Base-by-base conservation (phyloP, 2,329 filamentous ascomycete genomes). In the Ophiocordyceps camponoti-leonardi region DNA sequence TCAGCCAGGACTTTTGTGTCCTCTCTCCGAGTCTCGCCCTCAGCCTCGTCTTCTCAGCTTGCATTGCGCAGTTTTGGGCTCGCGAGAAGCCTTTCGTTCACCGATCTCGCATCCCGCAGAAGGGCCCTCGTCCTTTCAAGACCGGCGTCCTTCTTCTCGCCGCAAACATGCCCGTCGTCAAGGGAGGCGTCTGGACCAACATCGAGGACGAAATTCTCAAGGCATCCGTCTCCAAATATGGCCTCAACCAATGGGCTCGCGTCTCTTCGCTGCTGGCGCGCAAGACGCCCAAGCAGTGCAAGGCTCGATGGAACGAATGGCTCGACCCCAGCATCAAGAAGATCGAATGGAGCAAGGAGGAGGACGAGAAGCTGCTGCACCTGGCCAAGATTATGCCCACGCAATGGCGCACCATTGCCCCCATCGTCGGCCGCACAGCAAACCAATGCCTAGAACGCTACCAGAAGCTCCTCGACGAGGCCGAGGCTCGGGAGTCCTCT, bases 231-330 rank as follows among this genome's bases (percentile, higher is more conserved):
- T 92, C 85, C 54, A 94, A 94, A 64, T 94, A 94, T 72, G 87
- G 87, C 44, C 74, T 94, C 49, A 92, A 94, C 60, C 92, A 98
- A 67, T 98, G 92, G 92, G 90, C 92, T 60, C 90, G 92, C 64
- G 92, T 96, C 51, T 95, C 92, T 46, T 96, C 92, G 48, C 77
- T 98, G 52, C 81, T 98, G 53, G 90, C 90, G 61, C 86, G 93
- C 58, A 98, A 98, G 66, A 96, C 92, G 30, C 81, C 92, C 44
- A 98, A 98, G 69, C 92, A 98, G 69, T 98, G 92, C 78, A 98
- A 98, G 69, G 90, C 92, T 49, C 77, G 92, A 68, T 98, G 92
- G 92, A 80, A 82, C 61, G 90, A 98, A 74, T 98, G 92, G 90
- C 77, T 98, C 53, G 92, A 98, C 60, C 92, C 92, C 19, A 86